Base-by-base conservation (phyloP, 805 yeast genomes). In the Pichia thaimueangensis region DNA sequence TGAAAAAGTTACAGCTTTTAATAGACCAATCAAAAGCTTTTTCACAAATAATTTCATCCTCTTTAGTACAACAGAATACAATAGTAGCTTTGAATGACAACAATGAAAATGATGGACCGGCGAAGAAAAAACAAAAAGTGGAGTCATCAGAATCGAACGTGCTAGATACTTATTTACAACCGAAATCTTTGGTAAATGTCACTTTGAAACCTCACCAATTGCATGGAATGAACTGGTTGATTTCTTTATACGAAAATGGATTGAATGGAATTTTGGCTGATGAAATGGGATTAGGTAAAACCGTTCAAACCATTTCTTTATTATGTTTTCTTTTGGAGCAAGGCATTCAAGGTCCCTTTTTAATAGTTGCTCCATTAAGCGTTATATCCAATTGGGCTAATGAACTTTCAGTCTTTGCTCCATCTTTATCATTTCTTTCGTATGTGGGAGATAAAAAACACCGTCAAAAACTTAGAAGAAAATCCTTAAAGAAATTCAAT, bases 221-320 rank as follows among this genome's bases (percentile, higher is more conserved):
- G 16, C 88, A 84, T 43, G 98, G 97, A 1, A 71, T 91, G 43
- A 88, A 86, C 49, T 91, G 97, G 97, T 65, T 93, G 32, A 74
- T 82, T 12, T 82, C 96, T 0, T 64, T 91, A 21, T 93, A 84
- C 59, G 95, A 89, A 57, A 93, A 91, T 61, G 98, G 97, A 0
- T 68, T 91, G 23, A 91, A 91, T 60, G 98, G 97, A 2, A 89
- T 93, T 28, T 65, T 93, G 17, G 97, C 97, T 0, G 97, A 93
- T 64, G 97, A 91, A 60, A 91, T 91, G 98, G 97, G 97, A 0
- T 67, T 91, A 21, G 98, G 98, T 2, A 91, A 91, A 58, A 93
- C 98, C 0, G 62, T 91, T 7, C 96, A 93, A 60, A 82, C 93
- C 33, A 86, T 91, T 42, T 74, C 96, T 0, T 70, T 91, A 46